These are phyloP conservation scores for Curvularia verruculosa DNA, from an alignment of 2,329 filamentous ascomycete species.

Conservation along the genomic window DNA sequence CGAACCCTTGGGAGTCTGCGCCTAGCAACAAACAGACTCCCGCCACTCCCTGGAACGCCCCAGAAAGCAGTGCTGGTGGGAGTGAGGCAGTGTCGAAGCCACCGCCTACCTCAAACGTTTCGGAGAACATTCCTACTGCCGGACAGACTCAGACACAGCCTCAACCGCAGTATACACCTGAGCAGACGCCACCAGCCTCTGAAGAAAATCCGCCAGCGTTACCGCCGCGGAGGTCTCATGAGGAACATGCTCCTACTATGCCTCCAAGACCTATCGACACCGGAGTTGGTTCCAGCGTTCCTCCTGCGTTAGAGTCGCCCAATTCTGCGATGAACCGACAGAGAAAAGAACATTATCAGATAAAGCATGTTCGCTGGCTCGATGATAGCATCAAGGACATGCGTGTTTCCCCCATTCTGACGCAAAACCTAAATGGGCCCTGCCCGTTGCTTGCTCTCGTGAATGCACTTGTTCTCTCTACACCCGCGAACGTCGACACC, in stretches of 20 bases:
- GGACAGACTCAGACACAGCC: constrained; percentile 28
- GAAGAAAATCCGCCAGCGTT: constrained; percentile 42
- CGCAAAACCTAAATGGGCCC: constrained; percentile 93
- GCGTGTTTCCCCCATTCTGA: constrained; percentile 81
- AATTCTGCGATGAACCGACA: constrained; percentile 52
- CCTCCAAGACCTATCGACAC: constrained; percentile 44
- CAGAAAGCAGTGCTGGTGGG: background rate
- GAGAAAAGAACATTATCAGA: constrained; percentile 81
- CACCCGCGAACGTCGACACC: constrained; percentile 69
- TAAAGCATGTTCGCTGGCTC: constrained; percentile 88
- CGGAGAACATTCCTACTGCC: constrained; percentile 33
- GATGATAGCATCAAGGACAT: constrained; percentile 68
- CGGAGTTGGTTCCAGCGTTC: constrained; percentile 18
- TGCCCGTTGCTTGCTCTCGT: constrained; percentile 92
- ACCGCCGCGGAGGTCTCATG: constrained; percentile 42
- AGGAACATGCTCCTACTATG: constrained; percentile 42
- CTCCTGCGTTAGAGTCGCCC: constrained; percentile 48
- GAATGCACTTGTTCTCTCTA: constrained; percentile 87
- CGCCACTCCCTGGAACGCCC: background rate
- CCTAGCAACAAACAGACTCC: background rate
- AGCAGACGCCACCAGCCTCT: constrained; percentile 2
- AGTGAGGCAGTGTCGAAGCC: constrained; percentile 23
- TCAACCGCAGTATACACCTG: constrained; percentile 8
- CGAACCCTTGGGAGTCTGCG: constrained; percentile 38
- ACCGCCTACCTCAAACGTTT: constrained; percentile 34